These are phyloP conservation scores for Apiospora koreana DNA, from an alignment of 2,329 filamentous ascomycete species.

Conservation along the genomic window DNA sequence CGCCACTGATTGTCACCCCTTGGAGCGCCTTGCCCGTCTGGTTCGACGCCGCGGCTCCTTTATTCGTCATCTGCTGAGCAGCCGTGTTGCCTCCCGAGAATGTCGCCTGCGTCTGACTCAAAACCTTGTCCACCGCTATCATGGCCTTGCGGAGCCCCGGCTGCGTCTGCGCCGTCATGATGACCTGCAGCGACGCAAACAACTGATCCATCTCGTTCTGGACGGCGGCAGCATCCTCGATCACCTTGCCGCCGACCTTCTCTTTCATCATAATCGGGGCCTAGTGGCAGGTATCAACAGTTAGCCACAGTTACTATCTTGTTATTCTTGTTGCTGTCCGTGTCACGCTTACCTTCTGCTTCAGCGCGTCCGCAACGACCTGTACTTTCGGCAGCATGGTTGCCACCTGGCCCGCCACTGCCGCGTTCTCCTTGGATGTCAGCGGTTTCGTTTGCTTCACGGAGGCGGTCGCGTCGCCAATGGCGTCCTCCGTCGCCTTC, in stretches of 20 bases:
- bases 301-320: not conserved
- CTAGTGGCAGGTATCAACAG: not conserved
- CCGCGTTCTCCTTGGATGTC: not conserved
- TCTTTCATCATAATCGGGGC: not conserved
- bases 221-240: not conserved
- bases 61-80: not conserved
- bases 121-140: not conserved
- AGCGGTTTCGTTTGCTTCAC: not conserved
- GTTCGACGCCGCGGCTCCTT: not conserved
- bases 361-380: not conserved
- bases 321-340: not conserved
- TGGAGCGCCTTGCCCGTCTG: not conserved
- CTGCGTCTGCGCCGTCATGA: not conserved
- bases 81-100: not conserved
- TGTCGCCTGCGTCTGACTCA: not conserved
- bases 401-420: not conserved
- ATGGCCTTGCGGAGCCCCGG: not conserved
- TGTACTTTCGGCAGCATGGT: not conserved
- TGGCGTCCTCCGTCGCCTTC: not conserved
- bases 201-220: not conserved
- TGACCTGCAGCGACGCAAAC: not conserved
- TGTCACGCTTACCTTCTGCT: not conserved
- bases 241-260: not conserved
- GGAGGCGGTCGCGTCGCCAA: not conserved
- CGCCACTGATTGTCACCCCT: not conserved